A percentile compares a stretch with the other conserved stretches of the same genome.
These are phyloP conservation scores for Phialophora expanda DNA, from an alignment of 2,329 filamentous ascomycete species.

Conservation along the genomic window DNA sequence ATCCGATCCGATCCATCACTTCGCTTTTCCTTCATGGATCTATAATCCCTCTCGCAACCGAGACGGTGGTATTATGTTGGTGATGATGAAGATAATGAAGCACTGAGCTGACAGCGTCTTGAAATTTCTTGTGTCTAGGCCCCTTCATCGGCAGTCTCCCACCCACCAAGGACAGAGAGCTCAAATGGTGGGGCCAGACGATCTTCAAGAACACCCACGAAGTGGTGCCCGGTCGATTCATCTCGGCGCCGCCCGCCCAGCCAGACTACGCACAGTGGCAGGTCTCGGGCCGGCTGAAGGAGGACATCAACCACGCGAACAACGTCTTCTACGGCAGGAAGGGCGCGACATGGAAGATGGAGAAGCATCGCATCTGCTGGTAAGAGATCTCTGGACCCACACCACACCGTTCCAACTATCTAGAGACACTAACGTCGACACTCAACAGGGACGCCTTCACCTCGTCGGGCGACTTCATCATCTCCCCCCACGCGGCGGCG, in stretches of 20 bases:
- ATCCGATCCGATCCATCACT: background rate
- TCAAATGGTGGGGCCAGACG: conserved; percentile 66
- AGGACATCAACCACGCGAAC: conserved; percentile 64
- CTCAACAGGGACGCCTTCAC: conserved; percentile 68
- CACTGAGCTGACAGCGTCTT: conserved; percentile 29
- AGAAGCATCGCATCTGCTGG: conserved; percentile 71
- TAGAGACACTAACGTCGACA: too few relatives aligned
- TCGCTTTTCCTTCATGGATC: background rate
- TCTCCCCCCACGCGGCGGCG: conserved; percentile 52
- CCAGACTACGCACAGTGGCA: conserved; percentile 69
- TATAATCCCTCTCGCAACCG: too few relatives aligned
- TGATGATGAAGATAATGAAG: too few relatives aligned
- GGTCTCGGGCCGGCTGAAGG: conserved; percentile 60
- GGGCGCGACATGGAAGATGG: conserved; percentile 62
- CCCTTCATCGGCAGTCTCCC: conserved; percentile 65
- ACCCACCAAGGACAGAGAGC: conserved; percentile 50
- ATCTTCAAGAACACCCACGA: conserved; percentile 64
- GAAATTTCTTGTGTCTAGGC: conserved; percentile 44
- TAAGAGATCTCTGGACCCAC: conserved; percentile 44
- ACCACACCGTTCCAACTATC: too few relatives aligned
- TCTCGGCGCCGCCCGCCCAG: conserved; percentile 63
- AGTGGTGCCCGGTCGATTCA: conserved; percentile 57
- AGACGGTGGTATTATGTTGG: too few relatives aligned
- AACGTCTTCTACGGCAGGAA: conserved; percentile 65
- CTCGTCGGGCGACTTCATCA: conserved; percentile 59